Base-by-base conservation (phyloP, 108 stramenopile genomes). In the Cyclostephanos invisitatus region DNA sequence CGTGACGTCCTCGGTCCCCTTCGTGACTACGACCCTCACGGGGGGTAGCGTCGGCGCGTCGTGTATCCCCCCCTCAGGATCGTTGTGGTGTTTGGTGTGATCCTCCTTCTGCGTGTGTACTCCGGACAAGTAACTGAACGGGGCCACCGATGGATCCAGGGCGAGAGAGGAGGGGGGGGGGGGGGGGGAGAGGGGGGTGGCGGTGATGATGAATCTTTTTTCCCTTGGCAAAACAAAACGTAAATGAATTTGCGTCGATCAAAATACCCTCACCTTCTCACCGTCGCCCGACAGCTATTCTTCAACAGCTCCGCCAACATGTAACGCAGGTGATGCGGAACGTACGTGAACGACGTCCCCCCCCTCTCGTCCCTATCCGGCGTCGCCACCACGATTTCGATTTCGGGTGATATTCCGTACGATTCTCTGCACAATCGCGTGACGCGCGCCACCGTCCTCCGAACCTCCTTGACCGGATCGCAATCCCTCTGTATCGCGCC, bases 1-100 rank as follows among this genome's bases (percentile, higher is more conserved):
- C 20, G 97, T 96, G 0, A 99, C 96, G 72, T 99, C 99, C 77
- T 98, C 97, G n/a, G 72, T 87, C 7, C 99, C 99, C 73, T 89
- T 92, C 6, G 97, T 98, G 12, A 99, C 85, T 47, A 99, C 93
- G 21, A 99, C 88, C 38, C 83, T 75, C 38, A 99, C 84, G 25
- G 94, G 90, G 21, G 95, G 93, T 47, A 91, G 66, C 7, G 59
- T 84, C 29, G 86, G 74, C 37, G 76, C 72, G 57, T 85, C 80
- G 24, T 88, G 82, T 38, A 77, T 65, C 38, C 67, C 73, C 38
- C 74, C 54, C 29, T 56, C 57, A n/a, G 53, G 64, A 38, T 74
- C 53, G 57, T 56, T 12, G 66, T 78, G 77, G 44, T 66, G 65
- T 62, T 75, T 75, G 18, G 70, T 64, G 20, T 81, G 80, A 67